phyloP scores from a whole-genome alignment of 768 basidiomycete species.

The Lactarius evosmus region DNA sequence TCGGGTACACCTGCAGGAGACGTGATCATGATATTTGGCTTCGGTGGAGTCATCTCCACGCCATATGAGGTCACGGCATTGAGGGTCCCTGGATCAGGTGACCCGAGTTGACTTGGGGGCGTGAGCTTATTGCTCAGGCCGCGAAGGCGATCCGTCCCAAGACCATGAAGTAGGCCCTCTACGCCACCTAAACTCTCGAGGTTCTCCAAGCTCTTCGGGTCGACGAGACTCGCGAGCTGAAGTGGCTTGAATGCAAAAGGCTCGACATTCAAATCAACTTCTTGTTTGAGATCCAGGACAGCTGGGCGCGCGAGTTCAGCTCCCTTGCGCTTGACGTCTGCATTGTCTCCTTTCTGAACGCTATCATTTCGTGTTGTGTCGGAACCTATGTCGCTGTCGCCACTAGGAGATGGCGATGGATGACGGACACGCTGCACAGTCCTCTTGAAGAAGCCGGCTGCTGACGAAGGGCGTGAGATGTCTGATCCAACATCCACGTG shows the following conservation, averaged over 20 bases:
- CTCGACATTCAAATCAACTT: constrained; percentile 53
- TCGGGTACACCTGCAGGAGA: constrained; percentile 37
- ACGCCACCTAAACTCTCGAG: constrained; percentile 72
- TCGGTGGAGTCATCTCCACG: constrained; percentile 34
- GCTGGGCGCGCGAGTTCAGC: constrained; percentile 29
- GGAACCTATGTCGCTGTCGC: constrained; percentile 7
- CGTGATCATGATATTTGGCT: constrained; percentile 39
- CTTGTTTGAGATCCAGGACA: constrained; percentile 37
- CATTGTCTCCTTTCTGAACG: constrained; percentile 28
- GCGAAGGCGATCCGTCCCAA: constrained; percentile 60
- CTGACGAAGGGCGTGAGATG: constrained; percentile 30
- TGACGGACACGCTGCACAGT: constrained; percentile 12
- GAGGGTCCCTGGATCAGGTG: constrained; percentile 1
- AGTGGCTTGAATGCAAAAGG: constrained; percentile 76
- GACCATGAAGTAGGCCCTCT: constrained; percentile 58
- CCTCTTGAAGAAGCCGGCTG: constrained; percentile 26
- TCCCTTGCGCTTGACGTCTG: constrained; percentile 19
- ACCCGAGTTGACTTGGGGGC: not conserved
- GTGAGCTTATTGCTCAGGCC: constrained; percentile 38
- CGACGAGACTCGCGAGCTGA: constrained; percentile 79
- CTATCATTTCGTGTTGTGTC: constrained; percentile 24
- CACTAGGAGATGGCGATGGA: constrained; percentile 27
- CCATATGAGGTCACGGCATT: constrained; percentile 12
- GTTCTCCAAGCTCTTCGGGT: constrained; percentile 75
- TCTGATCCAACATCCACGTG: constrained; percentile 41